Base-by-base conservation (phyloP, 441 rosid genomes). In the Euphorbia celastroides region DNA sequence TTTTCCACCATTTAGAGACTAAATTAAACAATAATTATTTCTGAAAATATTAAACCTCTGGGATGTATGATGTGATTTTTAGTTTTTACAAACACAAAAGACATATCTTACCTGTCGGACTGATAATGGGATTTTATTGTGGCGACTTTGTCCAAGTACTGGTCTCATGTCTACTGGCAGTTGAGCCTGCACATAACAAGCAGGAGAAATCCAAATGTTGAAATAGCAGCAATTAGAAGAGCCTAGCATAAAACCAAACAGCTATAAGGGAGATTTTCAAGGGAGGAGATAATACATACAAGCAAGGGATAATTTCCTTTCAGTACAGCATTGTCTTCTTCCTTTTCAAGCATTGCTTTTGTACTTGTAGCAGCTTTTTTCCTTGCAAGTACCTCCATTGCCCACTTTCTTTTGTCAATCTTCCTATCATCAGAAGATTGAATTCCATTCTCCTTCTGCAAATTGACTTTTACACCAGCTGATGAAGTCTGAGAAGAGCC, bases 331-430 rank as follows among this genome's bases (percentile, higher is more conserved):
- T 66, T 78, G 68, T 82, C 90, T 80, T 86, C 92, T 72, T 77
- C 82, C 61, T 72, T 73, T 51, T 80, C 96, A 72, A 78, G 70
- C 42, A 75, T 66, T 70, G 84, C 79, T 81, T 51, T 79, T 74
- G 76, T 83, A 74, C 77, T 76, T 51, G 79, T 81, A 72, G 80
- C 81, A 63, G 89, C 88, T 74, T 72, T 88, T 83, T 90, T 95
- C 70, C 99, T 83, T 13, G 99, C 98, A 78, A 95, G 99, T 73
- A 95, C 86, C 80, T 89, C 89, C 75, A 89, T 72, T 62, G 99
- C 99, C 96, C 93, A 92, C 76, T 92, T 92, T 73, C 93, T 87
- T 84, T 88, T 92, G 80, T 95, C 99, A 65, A 72, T 69, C 81
- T 84, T 94, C 65, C 72, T 80, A 70, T 88, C 92, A 58, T 82